phyloP scores from a whole-genome alignment of 2,329 filamentous ascomycete species.

The Fonsecaea monophora region DNA sequence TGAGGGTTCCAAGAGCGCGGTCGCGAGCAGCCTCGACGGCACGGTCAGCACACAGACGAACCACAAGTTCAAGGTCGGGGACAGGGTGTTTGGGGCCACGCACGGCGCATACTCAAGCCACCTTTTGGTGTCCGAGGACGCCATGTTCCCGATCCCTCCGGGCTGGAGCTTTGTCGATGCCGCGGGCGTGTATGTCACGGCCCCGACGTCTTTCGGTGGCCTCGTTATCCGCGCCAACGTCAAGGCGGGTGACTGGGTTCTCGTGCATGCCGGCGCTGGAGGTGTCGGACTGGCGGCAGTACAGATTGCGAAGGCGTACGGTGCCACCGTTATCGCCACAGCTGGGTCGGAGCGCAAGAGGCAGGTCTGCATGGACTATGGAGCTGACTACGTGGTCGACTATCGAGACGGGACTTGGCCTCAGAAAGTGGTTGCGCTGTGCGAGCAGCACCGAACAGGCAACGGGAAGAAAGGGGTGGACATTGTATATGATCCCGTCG shows the following conservation, averaged over 20 bases:
- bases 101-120: constrained; percentile 88
- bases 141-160: constrained; percentile 74
- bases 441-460: constrained; percentile 63
- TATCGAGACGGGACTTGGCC: constrained; percentile 76
- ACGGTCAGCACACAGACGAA: constrained; percentile 39
- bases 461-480: constrained; percentile 74
- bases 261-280: constrained; percentile 90
- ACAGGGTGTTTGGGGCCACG: constrained; percentile 82
- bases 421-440: constrained; percentile 73
- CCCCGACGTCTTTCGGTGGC: constrained; percentile 85
- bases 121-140: constrained; percentile 69
- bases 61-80: constrained; percentile 75
- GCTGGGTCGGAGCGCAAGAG: constrained; percentile 82
- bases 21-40: constrained; percentile 47
- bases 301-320: constrained; percentile 90
- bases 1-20: constrained; percentile 24
- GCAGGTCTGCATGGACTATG: constrained; percentile 77
- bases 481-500: constrained; percentile 94
- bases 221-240: constrained; percentile 79
- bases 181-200: constrained; percentile 88
- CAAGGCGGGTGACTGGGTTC: constrained; percentile 80
- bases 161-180: constrained; percentile 86
- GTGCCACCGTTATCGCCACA: constrained; percentile 91
- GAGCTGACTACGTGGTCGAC: constrained; percentile 82
- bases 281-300: constrained; percentile 91